A percentile compares a stretch with the other conserved stretches of the same genome.
phyloP scores from a whole-genome alignment of 305 asterid species.

The Fraxinus platypoda region DNA sequence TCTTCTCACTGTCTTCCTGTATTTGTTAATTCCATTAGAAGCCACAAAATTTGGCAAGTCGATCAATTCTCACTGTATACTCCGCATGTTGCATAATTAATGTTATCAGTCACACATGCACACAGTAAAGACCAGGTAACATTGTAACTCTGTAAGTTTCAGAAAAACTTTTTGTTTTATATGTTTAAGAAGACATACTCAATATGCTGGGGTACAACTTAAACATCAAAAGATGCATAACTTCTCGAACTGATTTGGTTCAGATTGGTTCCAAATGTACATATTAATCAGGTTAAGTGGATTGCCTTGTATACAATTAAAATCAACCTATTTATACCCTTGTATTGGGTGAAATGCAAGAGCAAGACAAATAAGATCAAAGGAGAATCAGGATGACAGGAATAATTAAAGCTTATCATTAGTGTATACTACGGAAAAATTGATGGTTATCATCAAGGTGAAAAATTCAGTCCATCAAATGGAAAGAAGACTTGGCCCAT shows the following conservation, averaged over 20 bases:
- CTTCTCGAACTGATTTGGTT: not conserved
- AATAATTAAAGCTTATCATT: not conserved
- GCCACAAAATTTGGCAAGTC: not conserved
- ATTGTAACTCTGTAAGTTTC: not conserved
- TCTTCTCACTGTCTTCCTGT: slow-evolving; percentile 97
- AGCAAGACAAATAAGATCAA: not conserved
- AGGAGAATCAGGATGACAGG: not conserved
- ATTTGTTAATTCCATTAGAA: slow-evolving; percentile 15
- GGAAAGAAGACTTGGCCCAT: not conserved
- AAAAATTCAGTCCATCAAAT: not conserved
- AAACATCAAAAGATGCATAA: not conserved
- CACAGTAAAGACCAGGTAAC: not conserved
- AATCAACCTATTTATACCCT: not conserved
- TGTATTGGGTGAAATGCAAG: not conserved
- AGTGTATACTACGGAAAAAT: not conserved
- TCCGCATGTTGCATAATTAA: not conserved
- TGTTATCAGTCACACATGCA: not conserved
- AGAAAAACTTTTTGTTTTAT: not conserved
- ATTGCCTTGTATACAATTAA: not conserved
- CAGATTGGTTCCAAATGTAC: not conserved
- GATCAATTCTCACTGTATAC: not conserved
- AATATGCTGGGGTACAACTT: not conserved
- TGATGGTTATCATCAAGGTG: not conserved
- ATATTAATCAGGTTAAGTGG: not conserved
- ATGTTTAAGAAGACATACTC: not conserved